phyloP scores from a whole-genome alignment of 2,329 filamentous ascomycete species.

The Davidsoniella eucalypti region DNA sequence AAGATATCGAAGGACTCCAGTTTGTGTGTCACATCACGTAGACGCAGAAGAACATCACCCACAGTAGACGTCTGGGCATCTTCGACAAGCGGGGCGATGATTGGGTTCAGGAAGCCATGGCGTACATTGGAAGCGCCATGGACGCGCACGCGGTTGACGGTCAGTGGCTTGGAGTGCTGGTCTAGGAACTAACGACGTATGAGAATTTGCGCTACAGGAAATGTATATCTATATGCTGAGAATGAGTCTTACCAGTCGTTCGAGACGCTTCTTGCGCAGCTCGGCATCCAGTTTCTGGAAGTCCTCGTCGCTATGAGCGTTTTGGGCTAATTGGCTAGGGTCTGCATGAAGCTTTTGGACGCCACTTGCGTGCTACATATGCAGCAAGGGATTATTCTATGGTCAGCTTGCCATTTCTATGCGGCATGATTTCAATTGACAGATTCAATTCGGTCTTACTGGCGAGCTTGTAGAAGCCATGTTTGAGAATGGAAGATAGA shows the following conservation, averaged over 20 bases:
- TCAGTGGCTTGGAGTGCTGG: constrained; percentile 75
- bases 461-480: too few relatives aligned
- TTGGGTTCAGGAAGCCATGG: constrained; percentile 61
- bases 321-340: constrained; percentile 12
- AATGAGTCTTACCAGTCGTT: constrained; percentile 11
- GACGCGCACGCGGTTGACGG: constrained; percentile 47
- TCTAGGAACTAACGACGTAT: constrained; percentile 43
- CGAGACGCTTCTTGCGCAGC: constrained; percentile 13
- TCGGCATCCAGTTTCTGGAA: constrained; percentile 13
- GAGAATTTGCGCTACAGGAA: too few relatives aligned
- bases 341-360: constrained; percentile 12
- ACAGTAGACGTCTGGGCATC: constrained; percentile 49
- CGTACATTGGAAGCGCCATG: constrained; percentile 75
- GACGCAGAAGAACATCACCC: constrained; percentile 56
- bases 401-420: too few relatives aligned
- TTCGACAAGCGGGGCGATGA: constrained; percentile 63
- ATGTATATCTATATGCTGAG: background rate
- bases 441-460: too few relatives aligned
- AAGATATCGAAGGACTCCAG: constrained; percentile 70
- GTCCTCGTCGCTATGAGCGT: constrained; percentile 11
- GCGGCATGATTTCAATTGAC: too few relatives aligned
- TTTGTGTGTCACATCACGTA: constrained; percentile 55
- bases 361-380: too few relatives aligned
- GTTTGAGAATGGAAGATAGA: too few relatives aligned
- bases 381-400: background rate